Percentiles rank a stretch among this genome's conserved stretches.
Conservation (phyloP, 1,284 basidiomycete species). For the Somion occarium region DNA sequence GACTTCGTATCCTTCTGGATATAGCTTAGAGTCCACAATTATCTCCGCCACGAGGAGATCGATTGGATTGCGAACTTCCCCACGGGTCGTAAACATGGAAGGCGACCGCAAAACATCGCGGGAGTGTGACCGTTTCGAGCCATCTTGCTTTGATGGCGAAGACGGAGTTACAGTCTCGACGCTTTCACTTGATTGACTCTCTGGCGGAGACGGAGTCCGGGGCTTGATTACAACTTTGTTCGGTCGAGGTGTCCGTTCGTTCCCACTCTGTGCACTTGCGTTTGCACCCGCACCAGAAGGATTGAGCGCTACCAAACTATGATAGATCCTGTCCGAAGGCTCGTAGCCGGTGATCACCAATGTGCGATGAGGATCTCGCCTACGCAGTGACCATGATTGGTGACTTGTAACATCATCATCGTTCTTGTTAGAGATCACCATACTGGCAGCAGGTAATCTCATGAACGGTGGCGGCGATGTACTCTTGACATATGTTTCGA, state of each 20-base stretch:
- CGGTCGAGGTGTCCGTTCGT: slow-evolving; percentile 12
- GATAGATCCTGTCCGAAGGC: slow-evolving; percentile 45
- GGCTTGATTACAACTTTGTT: slow-evolving; percentile 6
- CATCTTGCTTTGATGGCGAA: background rate
- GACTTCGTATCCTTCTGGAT: slow-evolving; percentile 66
- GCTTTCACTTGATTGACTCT: background rate
- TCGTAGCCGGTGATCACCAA: slow-evolving; percentile 48
- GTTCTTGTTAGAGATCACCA: slow-evolving; percentile 50
- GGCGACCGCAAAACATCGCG: slow-evolving; percentile 31
- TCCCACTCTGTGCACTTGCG: background rate
- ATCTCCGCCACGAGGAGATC: slow-evolving; percentile 70
- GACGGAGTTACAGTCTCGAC: background rate
- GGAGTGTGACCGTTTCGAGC: slow-evolving; percentile 24
- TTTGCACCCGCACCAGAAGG: slow-evolving; percentile 1
- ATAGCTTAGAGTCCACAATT: slow-evolving; percentile 72
- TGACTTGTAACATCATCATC: slow-evolving; percentile 30
- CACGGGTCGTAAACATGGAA: slow-evolving; percentile 56
- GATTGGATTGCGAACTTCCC: slow-evolving; percentile 48
- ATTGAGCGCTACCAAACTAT: slow-evolving; percentile 41
- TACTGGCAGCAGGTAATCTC: slow-evolving; percentile 58
- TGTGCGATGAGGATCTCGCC: slow-evolving; percentile 51
- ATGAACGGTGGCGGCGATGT: slow-evolving; percentile 59
- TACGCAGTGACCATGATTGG: slow-evolving; percentile 50
- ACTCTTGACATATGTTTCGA: slow-evolving; percentile 69
- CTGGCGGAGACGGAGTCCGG: slow-evolving; percentile 5